Conservation (phyloP, 1,284 basidiomycete genomes). For the Rhodotorula sp. region DNA sequence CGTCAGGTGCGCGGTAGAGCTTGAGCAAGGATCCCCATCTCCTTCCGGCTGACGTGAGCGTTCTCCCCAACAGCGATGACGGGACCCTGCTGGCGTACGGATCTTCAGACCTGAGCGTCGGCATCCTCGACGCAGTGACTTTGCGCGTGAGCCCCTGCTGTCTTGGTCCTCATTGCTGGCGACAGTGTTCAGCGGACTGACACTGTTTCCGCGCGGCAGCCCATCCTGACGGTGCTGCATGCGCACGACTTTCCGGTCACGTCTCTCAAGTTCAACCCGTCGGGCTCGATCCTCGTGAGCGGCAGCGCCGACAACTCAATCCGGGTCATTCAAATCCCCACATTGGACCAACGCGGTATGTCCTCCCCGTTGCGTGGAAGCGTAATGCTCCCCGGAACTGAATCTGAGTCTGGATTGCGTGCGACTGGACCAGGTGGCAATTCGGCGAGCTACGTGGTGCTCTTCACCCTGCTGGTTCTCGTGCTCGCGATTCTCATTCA, state of each 20-base stretch:
- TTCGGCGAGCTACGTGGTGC: slow-evolving; percentile 11
- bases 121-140: slow-evolving; percentile 9
- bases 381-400: not conserved
- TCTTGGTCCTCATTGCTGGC: not conserved
- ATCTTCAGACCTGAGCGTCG: slow-evolving; percentile 12
- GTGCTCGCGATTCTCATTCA: slow-evolving; percentile 20
- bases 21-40: not conserved
- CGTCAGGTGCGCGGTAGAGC: slow-evolving; percentile 47
- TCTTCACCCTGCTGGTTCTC: slow-evolving; percentile 13
- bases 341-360: slow-evolving; percentile 1
- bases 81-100: slow-evolving; percentile 82
- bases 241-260: slow-evolving; percentile 95
- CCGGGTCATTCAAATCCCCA: slow-evolving; percentile 73
- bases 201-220: slow-evolving; percentile 55
- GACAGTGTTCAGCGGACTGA: too few relatives aligned
- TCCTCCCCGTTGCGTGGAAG: not conserved
- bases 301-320: slow-evolving; percentile 89
- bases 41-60: not conserved
- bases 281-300: slow-evolving; percentile 76
- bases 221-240: slow-evolving; percentile 79
- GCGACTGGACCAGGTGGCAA: slow-evolving; percentile 1
- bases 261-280: slow-evolving; percentile 79
- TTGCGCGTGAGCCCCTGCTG: slow-evolving; percentile 4
- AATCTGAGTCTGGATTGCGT: not conserved
- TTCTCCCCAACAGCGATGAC: slow-evolving; percentile 58